Base-by-base conservation (phyloP, 129 eudicot genomes). In the Flaveria trinervia region DNA sequence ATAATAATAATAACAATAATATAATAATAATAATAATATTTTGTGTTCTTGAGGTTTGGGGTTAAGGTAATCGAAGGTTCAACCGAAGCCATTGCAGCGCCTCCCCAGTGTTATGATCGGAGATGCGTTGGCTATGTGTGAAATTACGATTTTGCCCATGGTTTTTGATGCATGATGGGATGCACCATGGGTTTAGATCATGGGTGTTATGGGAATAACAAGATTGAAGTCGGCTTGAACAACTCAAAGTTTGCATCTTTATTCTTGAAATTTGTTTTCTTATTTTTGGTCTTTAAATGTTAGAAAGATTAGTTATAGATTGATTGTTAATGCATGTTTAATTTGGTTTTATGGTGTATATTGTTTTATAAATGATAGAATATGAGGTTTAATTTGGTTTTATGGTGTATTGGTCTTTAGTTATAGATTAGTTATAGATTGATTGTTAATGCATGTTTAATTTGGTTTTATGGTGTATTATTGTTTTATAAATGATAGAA, bases 81-180 rank as follows among this genome's bases (percentile, higher is more conserved):
- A 80, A 77, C 75, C 83, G 85, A 70, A 77, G 74, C 80, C 89
- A 81, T 75, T 76, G 88, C 77, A 76, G 72, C 69, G 84, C 70
- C 81, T 77, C 75, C 75, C 83, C 78, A 79, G 88, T 81, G 83
- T 85, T 74, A 79, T 79, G 83, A 79, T 79, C 83, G 78, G 83
- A 78, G 80, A 81, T 85, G 88, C 75, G 88, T 85, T 85, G 83
- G 83, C 79, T 77, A 46, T 55, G 71, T 1, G 3, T 25, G 6
- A 74, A 81, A 17, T 85, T 59, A 78, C 81, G 1, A 0, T 46
- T 81, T 74, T 82, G 55, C 84, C 83, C 86, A 62, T 74, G 61
- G 66, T 7, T 73, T 77, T 14, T 73, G 73, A 39, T 43, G 71
- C 76, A 15, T 33, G 65, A 60, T 10, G 22, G 13, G 73, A 59